A percentile compares a stretch with the other conserved stretches of the same genome.
These are phyloP conservation scores for Phlegmacium glaucopus DNA, from an alignment of 768 basidiomycete genomes.

Conservation along the genomic window DNA sequence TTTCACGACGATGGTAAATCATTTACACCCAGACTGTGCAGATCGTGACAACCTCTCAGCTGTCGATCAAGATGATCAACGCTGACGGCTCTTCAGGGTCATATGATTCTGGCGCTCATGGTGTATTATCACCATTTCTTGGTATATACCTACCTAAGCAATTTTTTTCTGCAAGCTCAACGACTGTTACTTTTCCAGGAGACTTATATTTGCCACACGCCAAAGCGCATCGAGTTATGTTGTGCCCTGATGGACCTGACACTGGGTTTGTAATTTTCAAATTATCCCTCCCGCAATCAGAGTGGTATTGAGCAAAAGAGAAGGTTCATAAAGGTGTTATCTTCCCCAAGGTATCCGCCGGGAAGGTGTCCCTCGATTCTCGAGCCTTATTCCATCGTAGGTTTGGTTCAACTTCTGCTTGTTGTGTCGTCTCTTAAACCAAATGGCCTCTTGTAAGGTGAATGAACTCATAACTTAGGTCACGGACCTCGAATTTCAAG, in stretches of 20 bases:
- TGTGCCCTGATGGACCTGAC: slow-evolving; percentile 29
- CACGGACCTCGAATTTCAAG: no score
- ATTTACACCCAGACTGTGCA: slow-evolving; percentile 10
- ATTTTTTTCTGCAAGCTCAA: background rate
- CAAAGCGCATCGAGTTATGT: slow-evolving; percentile 33
- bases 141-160: slow-evolving; percentile 32
- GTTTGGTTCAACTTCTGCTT: background rate
- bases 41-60: slow-evolving; percentile 60
- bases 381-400: slow-evolving; percentile 14
- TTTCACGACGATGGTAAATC: background rate
- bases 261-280: slow-evolving; percentile 30
- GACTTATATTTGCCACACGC: slow-evolving; percentile 35
- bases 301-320: background rate
- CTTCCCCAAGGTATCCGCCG: slow-evolving; percentile 27
- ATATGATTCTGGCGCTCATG: slow-evolving; percentile 61
- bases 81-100: slow-evolving; percentile 62
- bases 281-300: background rate
- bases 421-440: no score
- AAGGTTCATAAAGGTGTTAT: slow-evolving; percentile 28
- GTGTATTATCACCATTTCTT: slow-evolving; percentile 64
- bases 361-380: slow-evolving; percentile 7
- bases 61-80: slow-evolving; percentile 65
- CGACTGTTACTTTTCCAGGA: slow-evolving; percentile 19
- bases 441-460: no score
- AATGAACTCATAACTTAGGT: no score